Base-by-base conservation (phyloP, 2,329 filamentous ascomycete species). In the Curvularia sp. region DNA sequence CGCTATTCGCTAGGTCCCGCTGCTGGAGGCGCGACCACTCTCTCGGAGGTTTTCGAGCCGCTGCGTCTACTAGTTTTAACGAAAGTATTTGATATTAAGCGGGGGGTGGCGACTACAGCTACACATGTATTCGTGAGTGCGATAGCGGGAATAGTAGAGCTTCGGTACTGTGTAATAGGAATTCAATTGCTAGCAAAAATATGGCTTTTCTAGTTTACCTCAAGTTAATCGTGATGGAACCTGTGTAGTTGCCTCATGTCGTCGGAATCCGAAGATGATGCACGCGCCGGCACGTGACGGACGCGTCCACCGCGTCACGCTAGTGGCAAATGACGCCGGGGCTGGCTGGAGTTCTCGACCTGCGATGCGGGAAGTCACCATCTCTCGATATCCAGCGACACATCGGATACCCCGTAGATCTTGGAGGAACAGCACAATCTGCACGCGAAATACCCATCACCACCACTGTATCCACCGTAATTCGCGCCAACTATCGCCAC, bases 271-370 rank as follows among this genome's bases (percentile, higher is more conserved):
- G 10, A 12, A 31, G 24, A 28, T 5, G 13, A 38, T 8, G 48
- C 48, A 50, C 58, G 51, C 53, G 53, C 22, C 43, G 5, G 0
- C 64, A 67, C 64, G 64, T 67, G 64, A 65, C 42, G 2, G n/a
- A 62, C 62, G 64, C 56, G 64, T 54, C 46, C 49, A 35, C 24
- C 56, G 56, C 53, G 63, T 52, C 15, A 31, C 56, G 54, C 62
- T 66, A 65, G 63, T 61, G 64, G 63, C 64, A 49, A 28, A 60
- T 30, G 50, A 42, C 51, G n/a, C 13, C 5, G 13, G 3, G 15
- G 33, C 33, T 35, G 33, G 33, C 12, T 35, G 12, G 7, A 35
- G 33, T 35, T 38, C 10, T 30, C 28, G 41, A 28, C 43, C 35
- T 49, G 49, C 26, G n/a, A 24, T 10, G 33, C 33, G 35, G 7